Percentiles rank a stretch among this genome's conserved stretches.
phyloP scores from a whole-genome alignment of 139 green algal species.

The Zygnema circumcarinatum region DNA sequence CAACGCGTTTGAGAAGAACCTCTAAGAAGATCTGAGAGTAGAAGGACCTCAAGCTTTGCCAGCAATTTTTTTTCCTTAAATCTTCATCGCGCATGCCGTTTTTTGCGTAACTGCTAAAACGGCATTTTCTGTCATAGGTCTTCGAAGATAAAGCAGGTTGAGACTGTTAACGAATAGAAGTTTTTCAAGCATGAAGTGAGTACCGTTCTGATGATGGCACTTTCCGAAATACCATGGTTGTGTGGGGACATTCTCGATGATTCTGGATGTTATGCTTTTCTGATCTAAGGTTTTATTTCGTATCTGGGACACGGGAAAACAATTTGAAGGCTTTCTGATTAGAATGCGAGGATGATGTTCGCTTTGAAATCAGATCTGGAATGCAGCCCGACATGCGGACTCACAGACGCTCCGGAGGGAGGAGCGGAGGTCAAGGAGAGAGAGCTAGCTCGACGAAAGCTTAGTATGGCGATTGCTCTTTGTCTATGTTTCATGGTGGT shows the following conservation, averaged over 20 bases:
- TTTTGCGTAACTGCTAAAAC: background rate
- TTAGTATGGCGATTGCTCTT: conserved; percentile 42
- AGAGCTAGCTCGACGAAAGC: conserved; percentile 29
- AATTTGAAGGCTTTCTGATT: background rate
- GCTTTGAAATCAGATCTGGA: conserved; percentile 18
- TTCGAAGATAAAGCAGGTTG: background rate
- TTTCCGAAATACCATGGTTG: too few species aligned
- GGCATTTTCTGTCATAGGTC: background rate
- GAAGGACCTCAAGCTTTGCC: background rate
- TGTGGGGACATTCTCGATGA: too few species aligned
- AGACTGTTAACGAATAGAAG: background rate
- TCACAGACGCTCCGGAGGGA: conserved; percentile 12
- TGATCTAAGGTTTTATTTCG: background rate
- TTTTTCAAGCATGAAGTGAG: background rate
- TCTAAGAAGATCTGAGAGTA: background rate
- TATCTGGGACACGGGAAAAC: background rate
- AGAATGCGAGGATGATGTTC: too few species aligned
- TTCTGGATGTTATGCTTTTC: background rate
- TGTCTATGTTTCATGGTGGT: conserved; percentile 50
- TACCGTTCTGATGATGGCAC: background rate
- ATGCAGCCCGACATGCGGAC: background rate
- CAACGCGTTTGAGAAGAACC: background rate
- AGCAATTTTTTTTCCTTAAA: background rate
- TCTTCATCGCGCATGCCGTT: background rate
- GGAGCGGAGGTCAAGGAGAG: conserved; percentile 28